Conservation (phyloP, 202 grass and related monocot genomes). For the Saccharum hybrid region DNA sequence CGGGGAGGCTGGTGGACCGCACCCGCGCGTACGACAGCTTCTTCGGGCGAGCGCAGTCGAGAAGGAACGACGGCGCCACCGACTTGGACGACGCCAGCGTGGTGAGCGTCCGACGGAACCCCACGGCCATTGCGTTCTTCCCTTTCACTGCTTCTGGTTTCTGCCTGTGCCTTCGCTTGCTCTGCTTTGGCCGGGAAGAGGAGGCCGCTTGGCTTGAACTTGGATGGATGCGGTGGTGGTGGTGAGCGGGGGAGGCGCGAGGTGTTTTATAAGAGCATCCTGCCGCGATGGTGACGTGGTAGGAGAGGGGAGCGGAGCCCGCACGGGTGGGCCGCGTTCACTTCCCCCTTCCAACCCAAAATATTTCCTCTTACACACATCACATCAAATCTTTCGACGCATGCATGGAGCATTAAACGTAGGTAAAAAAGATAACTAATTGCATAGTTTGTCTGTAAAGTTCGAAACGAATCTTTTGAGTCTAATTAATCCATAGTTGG, state of each 20-base stretch:
- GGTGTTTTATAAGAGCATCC: constrained; percentile 49
- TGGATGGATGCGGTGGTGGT: neutral
- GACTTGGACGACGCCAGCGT: constrained; percentile 47
- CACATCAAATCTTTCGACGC: too few relatives aligned
- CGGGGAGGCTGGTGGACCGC: constrained; percentile 57
- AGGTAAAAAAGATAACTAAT: too few relatives aligned
- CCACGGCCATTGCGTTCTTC: constrained; percentile 41
- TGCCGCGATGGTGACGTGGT: constrained; percentile 32
- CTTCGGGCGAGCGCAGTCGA: constrained; percentile 55
- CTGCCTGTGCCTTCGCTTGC: neutral
- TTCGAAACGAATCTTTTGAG: too few relatives aligned
- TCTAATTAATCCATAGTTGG: too few relatives aligned
- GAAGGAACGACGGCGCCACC: constrained; percentile 42
- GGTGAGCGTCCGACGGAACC: constrained; percentile 62
- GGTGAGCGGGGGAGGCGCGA: constrained; percentile 15
- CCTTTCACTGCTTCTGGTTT: neutral
- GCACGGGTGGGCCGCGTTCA: constrained; percentile 53
- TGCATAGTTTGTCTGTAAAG: too few relatives aligned
- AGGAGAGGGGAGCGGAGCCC: constrained; percentile 38
- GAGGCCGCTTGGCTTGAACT: neutral
- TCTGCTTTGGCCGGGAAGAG: constrained; percentile 7
- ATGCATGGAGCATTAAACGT: too few relatives aligned
- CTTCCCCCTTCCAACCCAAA: too few relatives aligned
- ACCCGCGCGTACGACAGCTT: constrained; percentile 56
- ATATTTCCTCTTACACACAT: too few relatives aligned